phyloP scores from a whole-genome alignment of 148 eudicot species.

The Silene conica region DNA sequence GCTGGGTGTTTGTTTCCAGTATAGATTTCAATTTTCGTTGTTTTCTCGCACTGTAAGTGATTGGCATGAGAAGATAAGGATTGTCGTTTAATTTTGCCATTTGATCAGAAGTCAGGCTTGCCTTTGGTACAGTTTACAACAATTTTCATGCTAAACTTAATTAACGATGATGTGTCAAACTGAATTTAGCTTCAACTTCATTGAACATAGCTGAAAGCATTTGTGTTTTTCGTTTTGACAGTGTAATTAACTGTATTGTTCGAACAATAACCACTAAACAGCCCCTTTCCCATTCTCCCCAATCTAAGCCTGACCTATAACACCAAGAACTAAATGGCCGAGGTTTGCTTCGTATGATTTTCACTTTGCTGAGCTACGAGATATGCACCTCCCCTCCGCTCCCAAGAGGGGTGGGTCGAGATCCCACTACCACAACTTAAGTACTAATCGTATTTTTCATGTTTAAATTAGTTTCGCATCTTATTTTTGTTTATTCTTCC shows the following conservation, averaged over 20 bases:
- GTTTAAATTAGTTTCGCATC: not conserved
- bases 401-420: too few species aligned
- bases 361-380: too few species aligned
- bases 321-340: not conserved
- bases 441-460: not conserved
- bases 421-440: too few species aligned
- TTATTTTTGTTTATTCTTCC: conserved; percentile 4
- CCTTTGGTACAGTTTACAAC: too few species aligned
- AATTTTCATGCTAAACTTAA: too few species aligned
- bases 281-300: not conserved
- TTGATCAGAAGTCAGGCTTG: too few species aligned
- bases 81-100: too few species aligned
- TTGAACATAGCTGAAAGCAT: not conserved
- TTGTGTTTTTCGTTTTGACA: not conserved
- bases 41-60: not conserved
- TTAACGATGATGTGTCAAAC: not conserved
- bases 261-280: not conserved
- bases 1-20: not conserved
- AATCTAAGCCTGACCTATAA: not conserved
- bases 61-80: too few species aligned
- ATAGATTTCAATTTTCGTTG: not conserved
- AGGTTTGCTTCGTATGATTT: not conserved
- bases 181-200: not conserved
- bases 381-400: too few species aligned
- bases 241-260: not conserved